These are phyloP conservation scores for Aspergillus kassunensis DNA, from an alignment of 495 filamentous ascomycete genomes.

Conservation along the genomic window DNA sequence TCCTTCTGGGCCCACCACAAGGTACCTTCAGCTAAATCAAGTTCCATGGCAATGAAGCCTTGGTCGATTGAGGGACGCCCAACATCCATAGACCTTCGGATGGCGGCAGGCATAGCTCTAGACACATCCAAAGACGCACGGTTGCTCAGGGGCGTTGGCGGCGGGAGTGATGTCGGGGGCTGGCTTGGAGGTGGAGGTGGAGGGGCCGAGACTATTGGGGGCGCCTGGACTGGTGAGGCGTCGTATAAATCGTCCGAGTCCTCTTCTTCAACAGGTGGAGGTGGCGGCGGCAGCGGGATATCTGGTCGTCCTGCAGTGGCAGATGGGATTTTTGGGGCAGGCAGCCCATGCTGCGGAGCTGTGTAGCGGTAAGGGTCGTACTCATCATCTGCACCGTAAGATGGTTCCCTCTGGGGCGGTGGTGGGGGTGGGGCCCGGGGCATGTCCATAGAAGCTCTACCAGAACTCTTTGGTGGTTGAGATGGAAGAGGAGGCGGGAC, in stretches of 20 bases:
- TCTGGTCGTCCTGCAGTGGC: slow-evolving; percentile 16
- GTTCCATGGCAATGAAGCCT: slow-evolving; percentile 78
- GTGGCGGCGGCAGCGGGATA: slow-evolving; percentile 24
- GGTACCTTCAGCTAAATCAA: slow-evolving; percentile 68
- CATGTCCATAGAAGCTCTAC: slow-evolving; percentile 58
- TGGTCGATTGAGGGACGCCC: slow-evolving; percentile 63
- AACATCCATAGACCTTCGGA: slow-evolving; percentile 71
- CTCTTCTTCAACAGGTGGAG: slow-evolving; percentile 30
- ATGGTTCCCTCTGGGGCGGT: slow-evolving; percentile 40
- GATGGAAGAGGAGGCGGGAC: slow-evolving; percentile 52
- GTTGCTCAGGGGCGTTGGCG: slow-evolving; percentile 39
- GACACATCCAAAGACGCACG: slow-evolving; percentile 70
- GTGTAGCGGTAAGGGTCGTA: slow-evolving; percentile 73
- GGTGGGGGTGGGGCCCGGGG: slow-evolving; percentile 66
- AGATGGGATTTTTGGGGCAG: slow-evolving; percentile 28
- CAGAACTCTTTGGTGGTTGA: slow-evolving; percentile 43
- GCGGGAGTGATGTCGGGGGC: slow-evolving; percentile 35
- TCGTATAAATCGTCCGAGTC: slow-evolving; percentile 52
- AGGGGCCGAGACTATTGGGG: slow-evolving; percentile 36
- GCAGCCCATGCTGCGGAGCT: slow-evolving; percentile 40
- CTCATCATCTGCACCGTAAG: slow-evolving; percentile 57
- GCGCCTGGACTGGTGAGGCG: slow-evolving; percentile 47
- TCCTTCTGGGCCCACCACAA: slow-evolving; percentile 80
- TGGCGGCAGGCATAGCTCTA: slow-evolving; percentile 39
- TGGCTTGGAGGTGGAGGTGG: slow-evolving; percentile 24